Percentiles rank a stretch among this genome's conserved stretches.
phyloP scores from a whole-genome alignment of 257 asterid genomes.

The Solanum chmielewskii region DNA sequence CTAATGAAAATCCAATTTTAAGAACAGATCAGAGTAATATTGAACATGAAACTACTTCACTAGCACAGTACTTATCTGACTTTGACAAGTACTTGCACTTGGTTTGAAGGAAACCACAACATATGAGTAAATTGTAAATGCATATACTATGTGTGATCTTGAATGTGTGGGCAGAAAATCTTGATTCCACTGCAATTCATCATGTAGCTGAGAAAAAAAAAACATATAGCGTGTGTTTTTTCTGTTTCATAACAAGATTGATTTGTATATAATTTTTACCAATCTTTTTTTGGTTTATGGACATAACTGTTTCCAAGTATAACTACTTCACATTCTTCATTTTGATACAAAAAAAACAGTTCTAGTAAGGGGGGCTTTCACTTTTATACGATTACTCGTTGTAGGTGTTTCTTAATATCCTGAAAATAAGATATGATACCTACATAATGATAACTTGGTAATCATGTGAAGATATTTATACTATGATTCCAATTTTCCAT shows the following conservation, averaged over 20 bases:
- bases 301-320: neutral
- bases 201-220: neutral
- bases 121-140: neutral
- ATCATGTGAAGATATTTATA: neutral
- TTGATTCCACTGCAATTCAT: neutral
- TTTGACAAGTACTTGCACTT: conserved; percentile 43
- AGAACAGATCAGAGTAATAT: conserved; percentile 15
- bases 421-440: neutral
- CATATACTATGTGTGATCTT: neutral
- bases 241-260: neutral
- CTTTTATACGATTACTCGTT: neutral
- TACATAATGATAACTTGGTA: neutral
- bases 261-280: neutral
- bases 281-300: neutral
- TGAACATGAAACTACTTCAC: conserved; percentile 7
- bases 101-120: conserved; percentile 6
- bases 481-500: neutral
- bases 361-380: neutral
- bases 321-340: neutral
- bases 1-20: conserved; percentile 29
- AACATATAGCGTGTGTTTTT: neutral
- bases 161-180: neutral
- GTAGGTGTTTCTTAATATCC: neutral
- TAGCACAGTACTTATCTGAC: conserved; percentile 36
- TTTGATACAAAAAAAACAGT: neutral